phyloP scores from a whole-genome alignment of 1,284 basidiomycete species.

The Tremellales sp. region DNA sequence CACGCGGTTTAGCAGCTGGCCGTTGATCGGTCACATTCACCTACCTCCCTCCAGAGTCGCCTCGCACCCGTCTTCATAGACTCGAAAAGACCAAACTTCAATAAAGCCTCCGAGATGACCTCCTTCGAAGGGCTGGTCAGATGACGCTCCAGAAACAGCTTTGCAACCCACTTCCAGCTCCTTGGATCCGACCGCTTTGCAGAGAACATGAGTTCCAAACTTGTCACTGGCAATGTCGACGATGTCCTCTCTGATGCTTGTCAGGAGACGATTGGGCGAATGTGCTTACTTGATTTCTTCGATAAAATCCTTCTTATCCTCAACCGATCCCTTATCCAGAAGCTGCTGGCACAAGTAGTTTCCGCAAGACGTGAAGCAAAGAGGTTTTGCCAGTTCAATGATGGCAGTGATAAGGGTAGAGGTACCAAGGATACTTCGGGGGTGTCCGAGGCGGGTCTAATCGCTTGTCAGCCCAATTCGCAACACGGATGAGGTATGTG shows the following conservation, averaged over 20 bases:
- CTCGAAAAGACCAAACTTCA: constrained; percentile 38
- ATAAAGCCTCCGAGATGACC: constrained; percentile 32
- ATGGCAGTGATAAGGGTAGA: constrained; percentile 27
- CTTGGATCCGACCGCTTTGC: constrained; percentile 37
- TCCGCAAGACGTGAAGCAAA: constrained; percentile 44
- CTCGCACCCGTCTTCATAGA: constrained; percentile 43
- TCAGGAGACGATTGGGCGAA: not conserved
- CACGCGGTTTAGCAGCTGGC: not conserved
- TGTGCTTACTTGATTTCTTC: constrained; percentile 31
- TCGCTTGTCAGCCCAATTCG: not conserved
- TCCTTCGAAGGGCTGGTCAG: constrained; percentile 8
- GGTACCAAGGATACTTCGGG: constrained; percentile 7
- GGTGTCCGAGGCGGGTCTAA: constrained; percentile 18
- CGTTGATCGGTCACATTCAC: not conserved
- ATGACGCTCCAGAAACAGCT: not conserved
- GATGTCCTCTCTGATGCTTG: constrained; percentile 28
- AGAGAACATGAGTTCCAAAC: constrained; percentile 44
- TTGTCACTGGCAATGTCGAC: constrained; percentile 43
- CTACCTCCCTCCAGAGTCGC: constrained; percentile 41
- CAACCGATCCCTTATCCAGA: constrained; percentile 32
- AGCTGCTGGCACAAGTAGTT: constrained; percentile 46
- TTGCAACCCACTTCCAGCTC: constrained; percentile 35
- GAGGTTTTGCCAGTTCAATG: constrained; percentile 34
- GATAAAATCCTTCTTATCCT: constrained; percentile 39
- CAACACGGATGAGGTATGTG: not conserved